Evolutionary conservation across 2,329 filamentous ascomycete genomes (phyloP), one percentile per base, ranked within the genome.

Genomic region (Fusarium sp.): DNA sequence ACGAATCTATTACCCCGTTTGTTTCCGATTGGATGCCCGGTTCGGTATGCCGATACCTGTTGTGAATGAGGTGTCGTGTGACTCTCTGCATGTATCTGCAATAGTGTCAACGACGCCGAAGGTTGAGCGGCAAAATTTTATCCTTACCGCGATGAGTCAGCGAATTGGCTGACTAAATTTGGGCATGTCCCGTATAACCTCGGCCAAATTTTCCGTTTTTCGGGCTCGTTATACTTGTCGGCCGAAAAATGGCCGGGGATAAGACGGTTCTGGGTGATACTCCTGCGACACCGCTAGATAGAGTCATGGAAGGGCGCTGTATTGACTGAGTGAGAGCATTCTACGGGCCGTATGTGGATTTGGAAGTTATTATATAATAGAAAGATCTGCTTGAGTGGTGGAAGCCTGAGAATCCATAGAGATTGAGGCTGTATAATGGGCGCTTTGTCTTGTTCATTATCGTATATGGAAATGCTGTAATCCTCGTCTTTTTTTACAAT

Each of bases 61-160:
- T 24, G 13, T 11, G 10, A 10, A 2, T 5, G 15, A 39, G 43
- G 28, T 57, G 58, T 65, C 58, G 63, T 50, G 67, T 57, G 58
- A 65, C 45, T 44, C n/a, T 6, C 4, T 26, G n/a, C 7, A 24
- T 13, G n/a, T 28, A 12, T 34, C 31, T 48, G 40, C 51, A 41
- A 11, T 22, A 26, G 32, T 63, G 15, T 5, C 19, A 19, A 35
- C 47, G 45, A 63, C 25, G 58, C 62, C 62, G 62, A 65, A 11
- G 36, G 4, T 35, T 36, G 13, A 12, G 13, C 62, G 62, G 62
- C 44, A 22, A 41, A 35, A 55, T n/a, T 41, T 49, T 4, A 3
- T 19, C 26, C 38, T 58, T 6, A 31, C 67, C 61, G 67, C 47
- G 59, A 56, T 69, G 62, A 69, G 51, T 69, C 62, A 69, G 56